phyloP scores from a whole-genome alignment of 1,284 basidiomycete species.

The Naganishia albida region DNA sequence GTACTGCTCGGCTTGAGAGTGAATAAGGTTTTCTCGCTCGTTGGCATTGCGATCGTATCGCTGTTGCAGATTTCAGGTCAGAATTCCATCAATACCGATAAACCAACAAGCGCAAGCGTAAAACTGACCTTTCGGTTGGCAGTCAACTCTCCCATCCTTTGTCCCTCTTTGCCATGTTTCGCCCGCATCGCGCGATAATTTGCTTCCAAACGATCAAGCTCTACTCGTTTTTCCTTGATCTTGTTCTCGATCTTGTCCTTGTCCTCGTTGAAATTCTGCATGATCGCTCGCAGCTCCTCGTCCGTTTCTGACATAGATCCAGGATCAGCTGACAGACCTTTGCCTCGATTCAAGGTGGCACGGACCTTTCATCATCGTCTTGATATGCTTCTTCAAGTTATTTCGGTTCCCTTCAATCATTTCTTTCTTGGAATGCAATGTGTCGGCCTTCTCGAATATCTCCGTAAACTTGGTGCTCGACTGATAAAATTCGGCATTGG shows the following conservation, averaged over 20 bases:
- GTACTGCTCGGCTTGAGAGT: conserved; percentile 67
- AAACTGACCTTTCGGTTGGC: conserved; percentile 43
- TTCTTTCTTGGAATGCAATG: conserved; percentile 66
- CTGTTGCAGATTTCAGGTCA: conserved; percentile 52
- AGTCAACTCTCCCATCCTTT: conserved; percentile 45
- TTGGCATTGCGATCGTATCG: conserved; percentile 71
- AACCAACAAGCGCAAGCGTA: no score
- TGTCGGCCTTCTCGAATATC: conserved; percentile 72
- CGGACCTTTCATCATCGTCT: conserved; percentile 68
- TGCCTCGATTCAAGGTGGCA: neutral
- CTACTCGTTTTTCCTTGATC: conserved; percentile 42
- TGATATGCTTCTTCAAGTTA: conserved; percentile 60
- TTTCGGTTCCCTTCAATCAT: conserved; percentile 66
- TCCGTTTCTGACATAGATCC: conserved; percentile 70
- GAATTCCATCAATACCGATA: neutral
- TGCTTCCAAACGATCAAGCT: conserved; percentile 44
- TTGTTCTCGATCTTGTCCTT: conserved; percentile 44
- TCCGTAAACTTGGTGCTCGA: conserved; percentile 81
- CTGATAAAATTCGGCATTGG: conserved; percentile 81
- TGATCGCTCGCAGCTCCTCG: conserved; percentile 68
- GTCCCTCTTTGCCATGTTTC: conserved; percentile 34
- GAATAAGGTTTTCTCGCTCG: conserved; percentile 73
- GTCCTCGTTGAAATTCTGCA: conserved; percentile 36
- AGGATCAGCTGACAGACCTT: conserved; percentile 60
- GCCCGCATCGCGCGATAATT: conserved; percentile 40